Conservation (phyloP, 2,329 filamentous ascomycete genomes). For the Stemphylium beticola region DNA sequence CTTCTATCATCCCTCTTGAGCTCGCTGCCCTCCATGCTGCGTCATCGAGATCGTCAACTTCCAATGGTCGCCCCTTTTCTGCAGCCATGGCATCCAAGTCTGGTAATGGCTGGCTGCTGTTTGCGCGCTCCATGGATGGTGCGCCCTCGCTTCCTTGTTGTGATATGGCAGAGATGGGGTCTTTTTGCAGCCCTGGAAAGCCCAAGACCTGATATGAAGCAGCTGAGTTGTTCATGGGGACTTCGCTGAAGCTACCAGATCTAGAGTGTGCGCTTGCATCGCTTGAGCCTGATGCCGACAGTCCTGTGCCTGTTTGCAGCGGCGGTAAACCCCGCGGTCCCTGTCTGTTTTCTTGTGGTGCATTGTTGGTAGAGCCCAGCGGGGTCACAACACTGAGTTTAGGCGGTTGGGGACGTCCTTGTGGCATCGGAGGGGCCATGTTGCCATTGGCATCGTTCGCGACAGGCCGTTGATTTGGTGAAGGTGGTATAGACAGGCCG, state of each 20-base stretch:
- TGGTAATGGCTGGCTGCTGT: constrained; percentile 76
- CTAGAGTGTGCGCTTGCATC: constrained; percentile 82
- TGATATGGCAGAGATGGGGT: constrained; percentile 88
- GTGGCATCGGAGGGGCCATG: constrained; percentile 32
- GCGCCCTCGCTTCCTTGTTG: constrained; percentile 75
- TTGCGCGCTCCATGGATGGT: constrained; percentile 76
- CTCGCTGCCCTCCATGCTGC: constrained; percentile 95
- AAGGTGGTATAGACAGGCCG: constrained; percentile 88
- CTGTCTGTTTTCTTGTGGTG: constrained; percentile 71
- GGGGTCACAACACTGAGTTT: constrained; percentile 85
- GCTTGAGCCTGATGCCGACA: constrained; percentile 76
- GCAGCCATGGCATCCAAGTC: constrained; percentile 80
- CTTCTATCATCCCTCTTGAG: constrained; percentile 82
- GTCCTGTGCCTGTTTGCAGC: constrained; percentile 59
- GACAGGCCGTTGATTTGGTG: constrained; percentile 80
- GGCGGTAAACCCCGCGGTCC: constrained; percentile 60
- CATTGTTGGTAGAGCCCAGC: constrained; percentile 73
- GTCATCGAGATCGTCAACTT: constrained; percentile 94
- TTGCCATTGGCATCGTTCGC: constrained; percentile 62
- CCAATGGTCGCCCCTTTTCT: constrained; percentile 81
- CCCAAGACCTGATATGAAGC: constrained; percentile 79
- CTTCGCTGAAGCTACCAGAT: constrained; percentile 84
- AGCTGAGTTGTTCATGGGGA: constrained; percentile 80
- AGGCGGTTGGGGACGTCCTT: constrained; percentile 69
- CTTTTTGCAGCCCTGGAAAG: constrained; percentile 75